Base-by-base conservation (phyloP, 306 rosid genomes). In the Erythrophleum fordii region DNA sequence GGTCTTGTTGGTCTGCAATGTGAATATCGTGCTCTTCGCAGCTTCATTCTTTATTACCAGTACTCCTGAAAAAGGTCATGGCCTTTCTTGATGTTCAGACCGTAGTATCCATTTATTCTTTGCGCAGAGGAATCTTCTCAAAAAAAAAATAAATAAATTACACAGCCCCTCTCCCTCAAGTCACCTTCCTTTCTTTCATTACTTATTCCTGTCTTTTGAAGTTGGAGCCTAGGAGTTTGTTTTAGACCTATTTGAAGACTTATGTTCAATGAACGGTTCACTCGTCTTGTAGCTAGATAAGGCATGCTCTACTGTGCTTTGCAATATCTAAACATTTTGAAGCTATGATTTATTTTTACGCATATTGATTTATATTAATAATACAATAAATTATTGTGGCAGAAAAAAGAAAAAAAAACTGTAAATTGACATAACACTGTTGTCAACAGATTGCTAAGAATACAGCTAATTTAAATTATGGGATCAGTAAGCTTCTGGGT, bases 371-470 rank as follows among this genome's bases (percentile, higher is more conserved):
- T 78, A 53, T 49, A 12, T 31, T 35, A 60, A 61, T 65, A 53
- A 29, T 55, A 3, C n/a, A n/a, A n/a, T n/a, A n/a, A n/a, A n/a
- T n/a, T n/a, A n/a, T n/a, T n/a, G n/a, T n/a, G n/a, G n/a, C n/a
- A n/a, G n/a, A n/a, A n/a, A n/a, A n/a, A n/a, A n/a, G n/a, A n/a
- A n/a, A n/a, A n/a, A n/a, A n/a, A n/a, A n/a, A n/a, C 55, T 82
- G 13, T 48, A 61, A 29, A 68, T 59, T 73, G 73, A 16, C 39
- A 16, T 59, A 49, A 44, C 72, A 67, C 59, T 56, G 3, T 55
- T 45, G 77, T 67, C 59, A 69, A 76, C 29, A 22, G 42, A 72
- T 78, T 67, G 22, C 73, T n/a, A 53, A 61, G 67, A 75, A 26
- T 55, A 29, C 22, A 61, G 64, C 55, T 71, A 10, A 12, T 69